A percentile compares a stretch with the other conserved stretches of the same genome.
Evolutionary conservation across 2,329 filamentous ascomycete species (phyloP).

Genomic region (Zasmidium citrigriseum): DNA sequence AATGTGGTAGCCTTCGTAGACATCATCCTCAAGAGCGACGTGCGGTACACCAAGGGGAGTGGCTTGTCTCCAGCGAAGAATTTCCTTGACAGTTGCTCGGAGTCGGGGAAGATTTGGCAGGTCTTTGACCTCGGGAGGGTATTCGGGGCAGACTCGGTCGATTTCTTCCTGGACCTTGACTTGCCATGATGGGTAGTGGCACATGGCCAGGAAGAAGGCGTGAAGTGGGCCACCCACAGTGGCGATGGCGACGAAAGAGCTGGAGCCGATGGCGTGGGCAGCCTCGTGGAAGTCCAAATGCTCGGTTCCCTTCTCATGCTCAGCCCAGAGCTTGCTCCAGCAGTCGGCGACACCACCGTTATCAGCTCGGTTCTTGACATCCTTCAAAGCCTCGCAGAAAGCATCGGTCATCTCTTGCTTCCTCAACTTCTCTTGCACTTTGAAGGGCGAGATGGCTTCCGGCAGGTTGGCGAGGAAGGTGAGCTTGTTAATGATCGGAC

Average conservation of each 20-base stretch:
- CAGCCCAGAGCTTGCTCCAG: constrained; percentile 37
- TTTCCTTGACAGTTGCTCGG: constrained; percentile 37
- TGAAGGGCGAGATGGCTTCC: constrained; percentile 33
- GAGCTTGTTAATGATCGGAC: constrained; percentile 37
- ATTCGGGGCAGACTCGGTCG: constrained; percentile 35
- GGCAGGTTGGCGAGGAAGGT: constrained; percentile 36
- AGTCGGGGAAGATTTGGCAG: constrained; percentile 35
- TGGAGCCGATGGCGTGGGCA: constrained; percentile 36
- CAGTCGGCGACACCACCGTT: constrained; percentile 25
- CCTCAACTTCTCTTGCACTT: constrained; percentile 30
- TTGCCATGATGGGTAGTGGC: constrained; percentile 36
- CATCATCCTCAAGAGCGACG: constrained; percentile 37
- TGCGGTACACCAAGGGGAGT: constrained; percentile 44
- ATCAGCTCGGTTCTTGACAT: constrained; percentile 30
- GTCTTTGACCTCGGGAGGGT: constrained; percentile 33
- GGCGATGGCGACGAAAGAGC: constrained; percentile 37
- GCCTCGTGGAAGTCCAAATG: constrained; percentile 35
- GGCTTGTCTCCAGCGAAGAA: constrained; percentile 36
- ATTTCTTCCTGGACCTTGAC: constrained; percentile 33
- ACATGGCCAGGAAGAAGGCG: constrained; percentile 37
- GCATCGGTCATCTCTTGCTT: constrained; percentile 35
- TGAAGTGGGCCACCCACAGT: constrained; percentile 37
- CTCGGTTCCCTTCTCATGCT: constrained; percentile 34
- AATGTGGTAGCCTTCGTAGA: constrained; percentile 41
- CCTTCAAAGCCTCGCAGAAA: constrained; percentile 35